Base-by-base conservation (phyloP, 306 rosid species). In the Vigna hirtella region DNA sequence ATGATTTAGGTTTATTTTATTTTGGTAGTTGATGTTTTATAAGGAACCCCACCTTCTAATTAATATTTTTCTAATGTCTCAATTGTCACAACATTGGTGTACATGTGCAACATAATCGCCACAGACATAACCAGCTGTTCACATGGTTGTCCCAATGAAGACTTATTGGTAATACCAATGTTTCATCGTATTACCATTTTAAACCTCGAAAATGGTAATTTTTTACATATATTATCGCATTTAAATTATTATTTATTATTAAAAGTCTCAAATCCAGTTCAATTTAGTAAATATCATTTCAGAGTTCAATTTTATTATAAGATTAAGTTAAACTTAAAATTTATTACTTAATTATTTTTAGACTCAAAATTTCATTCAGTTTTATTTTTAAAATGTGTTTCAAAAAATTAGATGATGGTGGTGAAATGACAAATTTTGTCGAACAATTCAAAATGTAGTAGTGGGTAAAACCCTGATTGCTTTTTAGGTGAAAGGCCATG, bases 111-210 rank as follows among this genome's bases (percentile, higher is more conserved):
- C 59, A 15, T 14, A 76, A 50, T 63, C 2, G 51, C 17, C 56
- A 65, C 7, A 51, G 74, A 34, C 72, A 72, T 26, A 34, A 38
- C 79, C 72, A 83, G 76, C 66, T 77, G 79, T 72, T 38, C 86
- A 73, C 83, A 63, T 73, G 80, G 47, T 51, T 73, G 34, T 49
- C 56, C 32, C n/a, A 66, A 55, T 15, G 52, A 56, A 2, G 76
- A 78, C 80, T 66, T 3, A 72, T 58, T 6, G 18, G 28, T 26
- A 3, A 26, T 26, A 26, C 3, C 28, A 0, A 26, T 26, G 3
- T 26, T 2, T 26, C 28, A 1, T 26, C 28, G 3, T 26, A 26
- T 26, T 26, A 26, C 28, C 28, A 26, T 26, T 26, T 26, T 26
- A 26, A 26, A 26, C 28, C 28, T 26, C 28, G 0, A 2, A 26